Evolutionary conservation across 1,284 basidiomycete genomes (phyloP).

Genomic region (Ustilago nuda): DNA sequence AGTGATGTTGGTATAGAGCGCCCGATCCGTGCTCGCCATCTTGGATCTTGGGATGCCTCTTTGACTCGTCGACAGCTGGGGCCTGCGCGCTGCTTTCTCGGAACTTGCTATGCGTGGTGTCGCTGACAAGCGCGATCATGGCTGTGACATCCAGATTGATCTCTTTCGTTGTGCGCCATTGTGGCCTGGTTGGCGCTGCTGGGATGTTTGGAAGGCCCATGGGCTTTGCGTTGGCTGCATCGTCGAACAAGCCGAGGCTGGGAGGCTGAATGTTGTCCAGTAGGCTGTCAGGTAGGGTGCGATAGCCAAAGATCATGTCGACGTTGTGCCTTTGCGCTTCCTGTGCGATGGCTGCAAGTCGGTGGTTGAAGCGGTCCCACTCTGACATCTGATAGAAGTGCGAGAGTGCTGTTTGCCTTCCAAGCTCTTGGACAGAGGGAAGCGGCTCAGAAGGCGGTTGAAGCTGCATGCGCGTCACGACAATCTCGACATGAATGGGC

Average conservation of each 20-base stretch:
- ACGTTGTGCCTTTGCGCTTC: constrained; percentile 24
- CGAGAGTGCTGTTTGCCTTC: constrained; percentile 6
- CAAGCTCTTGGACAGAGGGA: neutral
- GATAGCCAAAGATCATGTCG: constrained; percentile 37
- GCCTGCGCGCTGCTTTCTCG: constrained; percentile 1
- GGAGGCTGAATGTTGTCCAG: constrained; percentile 7
- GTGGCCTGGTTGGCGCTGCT: constrained; percentile 20
- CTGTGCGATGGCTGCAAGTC: constrained; percentile 41
- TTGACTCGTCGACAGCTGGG: constrained; percentile 13
- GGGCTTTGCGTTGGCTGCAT: neutral
- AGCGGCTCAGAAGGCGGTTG: constrained; percentile 24
- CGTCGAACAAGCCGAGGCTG: constrained; percentile 7
- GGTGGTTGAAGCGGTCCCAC: constrained; percentile 40
- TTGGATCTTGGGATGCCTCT: constrained; percentile 29
- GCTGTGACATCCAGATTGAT: constrained; percentile 64
- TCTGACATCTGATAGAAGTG: constrained; percentile 48
- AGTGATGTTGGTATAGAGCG: constrained; percentile 35
- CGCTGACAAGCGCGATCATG: constrained; percentile 59
- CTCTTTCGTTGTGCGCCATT: constrained; percentile 28
- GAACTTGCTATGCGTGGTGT: constrained; percentile 52
- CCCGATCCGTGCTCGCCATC: constrained; percentile 30
- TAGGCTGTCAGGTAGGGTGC: constrained; percentile 5
- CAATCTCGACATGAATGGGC: constrained; percentile 40
- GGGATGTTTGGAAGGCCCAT: constrained; percentile 37
- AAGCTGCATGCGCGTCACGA: constrained; percentile 49